Percentiles rank a stretch among this genome's conserved stretches.
phyloP scores from a whole-genome alignment of 495 filamentous ascomycete species.

The Penicillium angulare region DNA sequence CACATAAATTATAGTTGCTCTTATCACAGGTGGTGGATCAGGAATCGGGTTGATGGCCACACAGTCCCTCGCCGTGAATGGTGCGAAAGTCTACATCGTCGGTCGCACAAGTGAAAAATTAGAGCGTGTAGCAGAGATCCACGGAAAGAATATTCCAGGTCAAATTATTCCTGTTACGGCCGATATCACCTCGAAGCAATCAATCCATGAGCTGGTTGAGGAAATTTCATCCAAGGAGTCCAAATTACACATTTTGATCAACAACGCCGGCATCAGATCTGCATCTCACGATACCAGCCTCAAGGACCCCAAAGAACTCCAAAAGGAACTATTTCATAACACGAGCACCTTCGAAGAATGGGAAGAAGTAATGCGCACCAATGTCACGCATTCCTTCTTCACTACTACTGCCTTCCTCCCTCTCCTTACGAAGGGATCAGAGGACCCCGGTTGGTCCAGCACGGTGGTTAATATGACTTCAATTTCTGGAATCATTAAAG shows the following conservation, averaged over 20 bases:
- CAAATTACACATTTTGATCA: slow-evolving; percentile 52
- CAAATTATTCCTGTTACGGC: slow-evolving; percentile 55
- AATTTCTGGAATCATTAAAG: slow-evolving; percentile 50
- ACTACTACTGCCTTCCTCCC: slow-evolving; percentile 43
- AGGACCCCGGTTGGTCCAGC: slow-evolving; percentile 50
- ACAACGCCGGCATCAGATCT: slow-evolving; percentile 53
- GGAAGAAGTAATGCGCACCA: slow-evolving; percentile 47
- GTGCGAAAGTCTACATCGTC: slow-evolving; percentile 59
- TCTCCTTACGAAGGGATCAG: slow-evolving; percentile 42
- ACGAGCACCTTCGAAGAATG: slow-evolving; percentile 39
- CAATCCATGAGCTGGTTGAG: slow-evolving; percentile 43
- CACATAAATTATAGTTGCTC: slow-evolving; percentile 50
- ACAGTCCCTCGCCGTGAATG: slow-evolving; percentile 61
- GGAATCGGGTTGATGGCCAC: slow-evolving; percentile 53
- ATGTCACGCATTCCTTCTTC: slow-evolving; percentile 49
- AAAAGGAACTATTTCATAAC: slow-evolving; percentile 56
- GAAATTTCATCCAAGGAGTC: slow-evolving; percentile 44
- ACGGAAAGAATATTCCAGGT: slow-evolving; percentile 46
- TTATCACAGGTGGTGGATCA: slow-evolving; percentile 55
- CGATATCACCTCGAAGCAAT: slow-evolving; percentile 50
- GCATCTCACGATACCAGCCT: slow-evolving; percentile 32
- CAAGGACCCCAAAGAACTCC: slow-evolving; percentile 46
- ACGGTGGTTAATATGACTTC: slow-evolving; percentile 61
- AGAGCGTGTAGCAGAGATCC: slow-evolving; percentile 46
- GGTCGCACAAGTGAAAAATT: slow-evolving; percentile 58